These are phyloP conservation scores for Globisporangium heterothallicum DNA, from an alignment of 352 stramenopile genomes.

Conservation along the genomic window DNA sequence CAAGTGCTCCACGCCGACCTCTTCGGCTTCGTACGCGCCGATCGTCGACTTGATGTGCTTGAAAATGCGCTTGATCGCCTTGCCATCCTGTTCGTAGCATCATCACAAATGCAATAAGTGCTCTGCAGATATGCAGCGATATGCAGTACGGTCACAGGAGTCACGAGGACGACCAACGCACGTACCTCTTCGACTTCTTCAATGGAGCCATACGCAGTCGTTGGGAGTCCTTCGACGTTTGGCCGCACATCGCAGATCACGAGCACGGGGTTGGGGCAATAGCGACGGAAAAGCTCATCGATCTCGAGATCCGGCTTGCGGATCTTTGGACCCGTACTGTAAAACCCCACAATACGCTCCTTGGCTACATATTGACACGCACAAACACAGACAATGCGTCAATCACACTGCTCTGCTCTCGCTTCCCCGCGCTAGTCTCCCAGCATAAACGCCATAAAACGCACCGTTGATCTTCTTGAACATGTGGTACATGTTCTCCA, in stretches of 20 bases:
- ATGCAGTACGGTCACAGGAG: no score
- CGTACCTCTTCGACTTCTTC: slow-evolving; percentile 93
- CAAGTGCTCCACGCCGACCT: slow-evolving; percentile 98
- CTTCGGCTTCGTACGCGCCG: slow-evolving; percentile 93
- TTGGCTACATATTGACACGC: slow-evolving; percentile 85
- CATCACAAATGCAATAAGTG: slow-evolving; percentile 3
- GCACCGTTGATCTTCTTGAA: slow-evolving; percentile 93
- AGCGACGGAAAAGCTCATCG: slow-evolving; percentile 93
- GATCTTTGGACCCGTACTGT: slow-evolving; percentile 97
- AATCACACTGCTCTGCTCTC: no score
- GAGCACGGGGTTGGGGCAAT: slow-evolving; percentile 94
- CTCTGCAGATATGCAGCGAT: no score
- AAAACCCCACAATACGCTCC: slow-evolving; percentile 98
- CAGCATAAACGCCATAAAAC: slow-evolving; percentile 9
- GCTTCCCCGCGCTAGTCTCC: no score
- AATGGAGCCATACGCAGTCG: slow-evolving; percentile 95
- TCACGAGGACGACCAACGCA: no score
- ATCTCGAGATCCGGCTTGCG: slow-evolving; percentile 94
- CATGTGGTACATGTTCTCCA: slow-evolving; percentile 97
- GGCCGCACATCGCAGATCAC: slow-evolving; percentile 98
- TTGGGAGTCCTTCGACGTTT: slow-evolving; percentile 94
- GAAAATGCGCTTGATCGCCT: slow-evolving; percentile 96
- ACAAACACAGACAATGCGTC: not conserved
- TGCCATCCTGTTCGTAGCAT: slow-evolving; percentile 61
- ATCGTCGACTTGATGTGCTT: slow-evolving; percentile 97